phyloP scores from a whole-genome alignment of 495 filamentous ascomycete species.

The Articulospora tetracladia region DNA sequence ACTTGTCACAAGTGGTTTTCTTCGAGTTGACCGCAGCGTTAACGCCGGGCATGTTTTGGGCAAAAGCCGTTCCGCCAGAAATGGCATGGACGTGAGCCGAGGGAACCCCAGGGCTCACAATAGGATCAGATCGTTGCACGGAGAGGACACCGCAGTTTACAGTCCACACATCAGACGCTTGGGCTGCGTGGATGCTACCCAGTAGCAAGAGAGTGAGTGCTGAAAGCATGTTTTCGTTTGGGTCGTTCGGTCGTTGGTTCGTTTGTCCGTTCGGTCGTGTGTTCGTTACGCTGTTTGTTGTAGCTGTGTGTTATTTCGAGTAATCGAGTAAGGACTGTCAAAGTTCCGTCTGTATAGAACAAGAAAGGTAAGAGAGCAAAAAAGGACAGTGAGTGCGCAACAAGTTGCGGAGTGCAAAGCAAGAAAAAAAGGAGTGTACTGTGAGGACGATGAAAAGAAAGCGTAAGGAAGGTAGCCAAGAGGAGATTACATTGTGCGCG shows the following conservation, averaged over 20 bases:
- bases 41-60: conserved; percentile 50
- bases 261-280: not conserved
- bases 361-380: not conserved
- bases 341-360: not conserved
- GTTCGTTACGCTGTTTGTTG: not conserved
- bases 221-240: not conserved
- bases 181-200: not conserved
- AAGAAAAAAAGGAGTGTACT: not conserved
- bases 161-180: conserved; percentile 1
- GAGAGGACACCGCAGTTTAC: conserved; percentile 23
- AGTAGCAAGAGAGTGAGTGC: not conserved
- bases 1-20: conserved; percentile 44
- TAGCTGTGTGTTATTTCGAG: no score
- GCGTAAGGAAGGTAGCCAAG: not conserved
- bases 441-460: not conserved
- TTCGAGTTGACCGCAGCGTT: conserved; percentile 43
- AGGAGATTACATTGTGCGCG: not conserved
- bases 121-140: conserved; percentile 59
- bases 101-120: conserved; percentile 48
- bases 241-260: not conserved
- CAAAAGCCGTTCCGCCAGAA: conserved; percentile 61
- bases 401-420: not conserved
- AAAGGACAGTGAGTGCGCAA: not conserved
- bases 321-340: not conserved
- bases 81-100: conserved; percentile 62